Evolutionary conservation across 202 grass and related monocot genomes (phyloP).

Genomic region (Miscanthus sacchariflorus): DNA sequence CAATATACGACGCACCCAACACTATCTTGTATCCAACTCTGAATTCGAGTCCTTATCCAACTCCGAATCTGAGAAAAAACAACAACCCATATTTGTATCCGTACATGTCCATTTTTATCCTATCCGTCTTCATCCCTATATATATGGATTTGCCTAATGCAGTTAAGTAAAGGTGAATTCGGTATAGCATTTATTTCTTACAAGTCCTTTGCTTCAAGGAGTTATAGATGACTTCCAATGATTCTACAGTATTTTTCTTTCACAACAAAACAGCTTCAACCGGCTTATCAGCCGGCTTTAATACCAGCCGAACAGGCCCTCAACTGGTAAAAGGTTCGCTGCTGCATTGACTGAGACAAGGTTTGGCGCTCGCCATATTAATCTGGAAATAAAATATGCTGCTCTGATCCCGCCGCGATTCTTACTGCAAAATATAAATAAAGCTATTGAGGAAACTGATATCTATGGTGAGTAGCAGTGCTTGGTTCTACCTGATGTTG

Average conservation of each 20-base stretch:
- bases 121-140: neutral
- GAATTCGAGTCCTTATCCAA: neutral
- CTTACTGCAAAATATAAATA: constrained; percentile 64
- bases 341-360: constrained; percentile 72
- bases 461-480: neutral
- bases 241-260: constrained; percentile 23
- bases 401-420: constrained; percentile 82
- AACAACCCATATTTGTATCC: neutral
- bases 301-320: too few species aligned
- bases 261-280: too few species aligned
- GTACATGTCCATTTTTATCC: neutral
- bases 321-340: constrained; percentile 72
- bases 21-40: neutral
- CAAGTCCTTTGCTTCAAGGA: constrained; percentile 55
- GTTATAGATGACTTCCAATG: constrained; percentile 68
- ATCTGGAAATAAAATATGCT: constrained; percentile 68
- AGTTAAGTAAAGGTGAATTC: neutral
- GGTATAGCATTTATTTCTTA: constrained; percentile 25
- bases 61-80: neutral
- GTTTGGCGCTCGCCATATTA: constrained; percentile 69
- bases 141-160: neutral
- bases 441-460: neutral
- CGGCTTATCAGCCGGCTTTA: too few species aligned
- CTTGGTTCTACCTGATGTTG: constrained; percentile 76
- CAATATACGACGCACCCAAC: neutral